Evolutionary conservation across 441 rosid genomes (phyloP).

Genomic region (Sinapis alba): DNA sequence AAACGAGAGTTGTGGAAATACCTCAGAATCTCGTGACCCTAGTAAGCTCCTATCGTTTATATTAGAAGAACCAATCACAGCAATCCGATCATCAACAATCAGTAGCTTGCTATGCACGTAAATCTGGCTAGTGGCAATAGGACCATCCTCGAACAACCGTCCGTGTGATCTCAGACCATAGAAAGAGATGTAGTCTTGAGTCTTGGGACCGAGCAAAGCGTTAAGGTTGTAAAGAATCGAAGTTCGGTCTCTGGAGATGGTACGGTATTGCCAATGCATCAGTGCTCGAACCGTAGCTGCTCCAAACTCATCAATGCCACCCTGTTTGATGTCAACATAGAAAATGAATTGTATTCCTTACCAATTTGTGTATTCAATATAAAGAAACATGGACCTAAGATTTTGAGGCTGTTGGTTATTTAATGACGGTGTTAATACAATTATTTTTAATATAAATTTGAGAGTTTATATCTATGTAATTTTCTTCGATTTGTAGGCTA

Average conservation of each 20-base stretch:
- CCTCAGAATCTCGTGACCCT: conserved; percentile 85
- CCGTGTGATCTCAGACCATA: conserved; percentile 66
- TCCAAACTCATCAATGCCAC: conserved; percentile 74
- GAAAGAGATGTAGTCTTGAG: conserved; percentile 63
- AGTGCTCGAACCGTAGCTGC: conserved; percentile 85
- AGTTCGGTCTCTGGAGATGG: conserved; percentile 59
- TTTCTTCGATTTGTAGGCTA: no score
- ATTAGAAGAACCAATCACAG: conserved; percentile 73
- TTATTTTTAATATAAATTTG: no score
- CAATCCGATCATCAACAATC: conserved; percentile 63
- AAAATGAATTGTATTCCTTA: not conserved
- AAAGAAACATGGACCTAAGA: no score
- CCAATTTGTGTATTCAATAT: not conserved
- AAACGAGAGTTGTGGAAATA: conserved; percentile 20
- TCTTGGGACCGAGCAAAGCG: conserved; percentile 53
- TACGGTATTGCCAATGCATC: conserved; percentile 79
- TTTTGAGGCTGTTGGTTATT: no score
- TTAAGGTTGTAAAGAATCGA: conserved; percentile 64
- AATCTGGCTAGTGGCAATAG: conserved; percentile 69
- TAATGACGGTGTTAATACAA: no score
- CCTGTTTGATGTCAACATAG: conserved; percentile 43
- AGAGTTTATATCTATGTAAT: no score
- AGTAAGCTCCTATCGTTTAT: conserved; percentile 76
- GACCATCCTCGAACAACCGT: conserved; percentile 54
- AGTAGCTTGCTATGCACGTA: conserved; percentile 75